Evolutionary conservation across 2,329 filamentous ascomycete genomes (phyloP).

Genomic region (Aspergillus pseudoviridinutans): DNA sequence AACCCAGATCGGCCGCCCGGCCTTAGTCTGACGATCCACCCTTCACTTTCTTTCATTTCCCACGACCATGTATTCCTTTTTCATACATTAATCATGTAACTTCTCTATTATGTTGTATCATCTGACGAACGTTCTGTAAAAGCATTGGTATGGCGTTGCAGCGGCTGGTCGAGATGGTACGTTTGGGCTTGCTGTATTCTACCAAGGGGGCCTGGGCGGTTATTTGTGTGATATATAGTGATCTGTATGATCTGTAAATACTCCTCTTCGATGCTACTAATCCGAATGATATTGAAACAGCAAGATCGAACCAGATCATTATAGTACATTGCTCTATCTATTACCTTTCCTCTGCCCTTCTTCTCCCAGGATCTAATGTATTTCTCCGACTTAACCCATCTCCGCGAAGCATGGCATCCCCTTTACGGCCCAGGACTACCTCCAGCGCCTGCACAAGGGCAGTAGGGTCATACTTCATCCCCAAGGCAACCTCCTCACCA

Average conservation of each 20-base stretch:
- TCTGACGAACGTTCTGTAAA: conserved; percentile 16
- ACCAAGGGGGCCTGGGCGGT: neutral
- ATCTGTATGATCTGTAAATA: neutral
- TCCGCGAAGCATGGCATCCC: conserved; percentile 47
- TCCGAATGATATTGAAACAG: neutral
- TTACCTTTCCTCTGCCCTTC: conserved; percentile 13
- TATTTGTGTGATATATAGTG: neutral
- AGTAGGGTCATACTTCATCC: conserved; percentile 69
- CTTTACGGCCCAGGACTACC: conserved; percentile 65
- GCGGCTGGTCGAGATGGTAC: conserved; percentile 2
- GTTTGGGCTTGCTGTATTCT: neutral
- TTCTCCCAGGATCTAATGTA: conserved; percentile 45
- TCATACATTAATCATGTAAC: conserved; percentile 7
- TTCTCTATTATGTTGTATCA: conserved; percentile 18
- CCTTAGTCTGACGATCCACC: conserved; percentile 12
- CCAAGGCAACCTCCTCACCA: conserved; percentile 47
- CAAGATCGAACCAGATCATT: neutral
- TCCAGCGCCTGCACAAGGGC: conserved; percentile 72
- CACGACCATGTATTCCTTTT: conserved; percentile 10
- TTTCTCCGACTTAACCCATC: conserved; percentile 53
- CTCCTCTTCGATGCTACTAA: neutral
- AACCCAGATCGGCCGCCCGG: conserved; percentile 28
- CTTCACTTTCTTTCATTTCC: conserved; percentile 5
- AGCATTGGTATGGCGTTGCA: conserved; percentile 32
- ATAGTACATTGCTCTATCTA: neutral